Base-by-base conservation (phyloP, 1,284 basidiomycete species). In the Apiotrichum akiyoshidainum region DNA sequence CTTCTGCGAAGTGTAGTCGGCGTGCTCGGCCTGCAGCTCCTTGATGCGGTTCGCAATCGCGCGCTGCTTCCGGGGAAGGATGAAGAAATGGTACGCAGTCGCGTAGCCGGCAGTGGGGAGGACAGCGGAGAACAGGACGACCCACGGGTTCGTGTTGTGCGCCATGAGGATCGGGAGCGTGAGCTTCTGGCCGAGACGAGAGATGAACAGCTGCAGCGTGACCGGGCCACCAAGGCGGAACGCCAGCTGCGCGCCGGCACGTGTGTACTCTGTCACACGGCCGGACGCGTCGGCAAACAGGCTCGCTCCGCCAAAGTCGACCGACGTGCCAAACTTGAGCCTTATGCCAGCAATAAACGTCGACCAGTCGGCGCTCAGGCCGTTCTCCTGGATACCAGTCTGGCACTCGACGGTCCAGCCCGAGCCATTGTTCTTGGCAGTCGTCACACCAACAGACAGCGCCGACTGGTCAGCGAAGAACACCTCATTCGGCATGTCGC, bases 1-100 rank as follows among this genome's bases (percentile, higher is more conserved):
- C 65, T 84, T 79, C 68, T 84, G 82, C n/a, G 80, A 78, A 55
- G 85, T 83, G 62, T 83, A 80, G 55, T 87, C 86, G 54, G 79
- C 79, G 63, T 87, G 80, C 51, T 83, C 82, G n/a, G 80, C 74
- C 45, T 84, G 80, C 67, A 88, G 80, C 75, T 80, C 81, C 77
- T 73, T 61, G 71, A 79, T 67, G 63, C 76, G 75, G 72, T 80
- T 75, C 35, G 80, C 65, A 53, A 83, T 78, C 41, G 74, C 75
- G 41, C 74, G 72, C 44, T 80, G 79, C 65, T 83, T 82, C 12
- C 80, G 72, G 3, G 87, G 87, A 21, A 81, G 78, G 31, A 88
- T 69, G 59, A 84, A 78, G 52, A 83, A 82, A 62, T 84, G 81
- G 73, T 88, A 84, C 31, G 83, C 69, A 1, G 83, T 75, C 1